Evolutionary conservation across 139 green algal species (phyloP).

Genomic region (Dunaliella primolecta): DNA sequence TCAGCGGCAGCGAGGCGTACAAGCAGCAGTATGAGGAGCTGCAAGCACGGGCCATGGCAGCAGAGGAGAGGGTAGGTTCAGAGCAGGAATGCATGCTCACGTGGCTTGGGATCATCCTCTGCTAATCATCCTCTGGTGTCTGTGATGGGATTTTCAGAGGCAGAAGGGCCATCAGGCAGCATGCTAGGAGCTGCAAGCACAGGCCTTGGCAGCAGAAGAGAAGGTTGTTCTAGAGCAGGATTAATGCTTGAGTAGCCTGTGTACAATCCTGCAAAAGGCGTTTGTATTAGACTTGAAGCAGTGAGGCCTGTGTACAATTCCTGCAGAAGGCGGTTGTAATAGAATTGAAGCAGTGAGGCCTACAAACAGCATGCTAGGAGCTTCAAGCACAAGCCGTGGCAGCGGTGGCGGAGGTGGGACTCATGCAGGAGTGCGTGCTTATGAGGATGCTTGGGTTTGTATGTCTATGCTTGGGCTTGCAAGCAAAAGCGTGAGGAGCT

Average conservation of each 20-base stretch:
- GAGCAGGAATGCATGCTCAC: too few relatives aligned
- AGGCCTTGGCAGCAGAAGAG: slow-evolving; percentile 30
- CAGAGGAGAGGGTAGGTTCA: slow-evolving; percentile 29
- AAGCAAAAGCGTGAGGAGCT: slow-evolving; percentile 70
- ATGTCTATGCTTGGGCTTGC: too few relatives aligned
- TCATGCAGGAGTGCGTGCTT: too few relatives aligned
- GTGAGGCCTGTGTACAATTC: too few relatives aligned
- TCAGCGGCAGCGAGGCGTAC: slow-evolving; percentile 23
- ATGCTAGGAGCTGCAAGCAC: slow-evolving; percentile 72
- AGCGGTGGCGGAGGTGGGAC: slow-evolving; percentile 26
- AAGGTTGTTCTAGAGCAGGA: slow-evolving; percentile 10
- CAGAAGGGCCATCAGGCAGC: slow-evolving; percentile 17
- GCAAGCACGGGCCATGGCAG: slow-evolving; percentile 34
- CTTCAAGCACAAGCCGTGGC: slow-evolving; percentile 39
- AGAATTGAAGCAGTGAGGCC: slow-evolving; percentile 14
- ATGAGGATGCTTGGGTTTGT: too few relatives aligned
- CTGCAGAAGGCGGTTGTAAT: too few relatives aligned
- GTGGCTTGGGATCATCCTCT: too few relatives aligned
- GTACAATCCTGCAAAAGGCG: too few relatives aligned
- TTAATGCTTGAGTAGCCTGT: too few relatives aligned
- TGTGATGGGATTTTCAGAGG: too few relatives aligned
- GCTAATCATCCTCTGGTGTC: too few relatives aligned
- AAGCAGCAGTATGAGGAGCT: slow-evolving; percentile 71
- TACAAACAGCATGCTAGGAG: slow-evolving; percentile 66
- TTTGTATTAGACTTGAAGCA: too few relatives aligned